Evolutionary conservation across 345 rosid species (phyloP).

Genomic region (Fremontodendron californicum): DNA sequence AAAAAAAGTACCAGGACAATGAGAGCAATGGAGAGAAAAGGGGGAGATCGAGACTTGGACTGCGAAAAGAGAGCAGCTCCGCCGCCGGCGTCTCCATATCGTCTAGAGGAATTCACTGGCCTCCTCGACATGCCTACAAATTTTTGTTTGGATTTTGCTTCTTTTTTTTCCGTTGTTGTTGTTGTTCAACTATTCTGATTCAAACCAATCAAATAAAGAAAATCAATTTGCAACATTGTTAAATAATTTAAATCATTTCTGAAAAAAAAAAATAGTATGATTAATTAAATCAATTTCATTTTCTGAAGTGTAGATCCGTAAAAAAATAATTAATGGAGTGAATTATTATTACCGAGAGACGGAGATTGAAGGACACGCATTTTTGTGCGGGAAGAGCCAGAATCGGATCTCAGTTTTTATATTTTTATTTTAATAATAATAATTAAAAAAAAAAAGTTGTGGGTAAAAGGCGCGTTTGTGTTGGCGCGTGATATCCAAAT

Average conservation of each 20-base stretch:
- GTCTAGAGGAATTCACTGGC: conserved; percentile 27
- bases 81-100: conserved; percentile 29
- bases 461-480: neutral
- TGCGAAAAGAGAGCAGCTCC: conserved; percentile 18
- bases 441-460: neutral
- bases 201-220: neutral
- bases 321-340: neutral
- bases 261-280: neutral
- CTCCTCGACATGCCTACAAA: conserved; percentile 33
- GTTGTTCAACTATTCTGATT: neutral
- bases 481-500: neutral
- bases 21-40: conserved; percentile 26
- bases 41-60: conserved; percentile 32
- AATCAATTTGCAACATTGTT: neutral
- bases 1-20: conserved; percentile 25
- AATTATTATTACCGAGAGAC: neutral
- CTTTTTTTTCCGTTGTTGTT: neutral
- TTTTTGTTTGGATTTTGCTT: neutral
- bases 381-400: neutral
- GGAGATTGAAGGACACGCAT: conserved; percentile 11
- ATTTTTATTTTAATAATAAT: neutral
- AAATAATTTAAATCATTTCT: neutral
- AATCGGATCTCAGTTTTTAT: conserved; percentile 11
- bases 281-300: neutral
- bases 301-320: neutral